Percentiles rank a stretch among this genome's conserved stretches.
Conservation (phyloP, 2,329 filamentous ascomycete species). For the Sclerotinia minor region DNA sequence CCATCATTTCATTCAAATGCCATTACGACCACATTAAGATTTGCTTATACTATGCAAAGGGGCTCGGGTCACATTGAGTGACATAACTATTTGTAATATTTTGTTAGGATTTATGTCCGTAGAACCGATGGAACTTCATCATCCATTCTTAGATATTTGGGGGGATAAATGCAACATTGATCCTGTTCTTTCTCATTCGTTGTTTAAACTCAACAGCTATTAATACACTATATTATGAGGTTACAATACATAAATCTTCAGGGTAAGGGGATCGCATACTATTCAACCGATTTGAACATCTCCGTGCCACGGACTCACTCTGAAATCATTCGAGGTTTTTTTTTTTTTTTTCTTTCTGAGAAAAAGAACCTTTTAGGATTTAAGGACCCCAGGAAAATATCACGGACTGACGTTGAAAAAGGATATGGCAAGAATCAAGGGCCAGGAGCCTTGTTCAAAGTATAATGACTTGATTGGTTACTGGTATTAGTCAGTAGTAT, state of each 20-base stretch:
- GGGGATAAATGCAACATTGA: slow-evolving; percentile 17
- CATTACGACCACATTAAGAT: slow-evolving; percentile 15
- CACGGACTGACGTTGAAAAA: slow-evolving; percentile 15
- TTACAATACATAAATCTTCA: neutral
- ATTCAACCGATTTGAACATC: neutral
- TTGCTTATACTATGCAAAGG: slow-evolving; percentile 14
- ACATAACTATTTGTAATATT: slow-evolving; percentile 6
- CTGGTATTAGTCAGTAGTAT: neutral
- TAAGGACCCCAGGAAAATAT: neutral
- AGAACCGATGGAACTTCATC: neutral
- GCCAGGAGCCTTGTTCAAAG: slow-evolving; percentile 6
- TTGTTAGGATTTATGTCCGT: no score
- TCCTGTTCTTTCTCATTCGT: neutral
- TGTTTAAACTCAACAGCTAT: neutral
- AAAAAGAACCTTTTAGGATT: neutral
- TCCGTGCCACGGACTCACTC: slow-evolving; percentile 10
- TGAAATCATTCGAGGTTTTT: neutral
- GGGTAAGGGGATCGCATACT: neutral
- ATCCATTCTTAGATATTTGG: neutral
- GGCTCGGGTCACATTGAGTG: neutral
- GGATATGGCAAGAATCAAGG: neutral
- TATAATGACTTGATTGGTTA: neutral
- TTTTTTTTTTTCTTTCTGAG: neutral
- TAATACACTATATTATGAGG: neutral
- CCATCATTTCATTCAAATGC: slow-evolving; percentile 15